Conservation (phyloP, 2,329 filamentous ascomycete genomes). For the Geosmithia putterillii region DNA sequence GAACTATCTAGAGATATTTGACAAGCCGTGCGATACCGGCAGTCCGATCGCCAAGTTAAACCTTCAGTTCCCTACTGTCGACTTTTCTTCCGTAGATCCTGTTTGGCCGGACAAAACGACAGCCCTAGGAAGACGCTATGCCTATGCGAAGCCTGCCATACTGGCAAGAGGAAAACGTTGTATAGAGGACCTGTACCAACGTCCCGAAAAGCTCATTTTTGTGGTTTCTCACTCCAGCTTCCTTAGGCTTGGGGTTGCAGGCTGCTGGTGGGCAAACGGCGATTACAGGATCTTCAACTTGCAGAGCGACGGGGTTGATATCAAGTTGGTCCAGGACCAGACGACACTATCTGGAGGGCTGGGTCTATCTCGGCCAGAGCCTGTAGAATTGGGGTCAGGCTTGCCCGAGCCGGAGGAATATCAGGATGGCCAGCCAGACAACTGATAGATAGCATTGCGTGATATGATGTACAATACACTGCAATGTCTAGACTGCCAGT, state of each 20-base stretch:
- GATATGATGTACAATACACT: background rate
- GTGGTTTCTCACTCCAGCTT: slow-evolving; percentile 57
- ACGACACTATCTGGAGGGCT: slow-evolving; percentile 19
- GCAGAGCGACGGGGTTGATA: slow-evolving; percentile 9
- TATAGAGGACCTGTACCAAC: slow-evolving; percentile 33
- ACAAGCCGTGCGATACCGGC: slow-evolving; percentile 50
- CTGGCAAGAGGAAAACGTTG: slow-evolving; percentile 39
- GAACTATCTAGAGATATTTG: slow-evolving; percentile 34
- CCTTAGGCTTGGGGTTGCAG: slow-evolving; percentile 42
- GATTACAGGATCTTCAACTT: slow-evolving; percentile 55
- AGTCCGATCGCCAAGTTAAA: slow-evolving; percentile 28
- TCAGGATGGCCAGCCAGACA: background rate
- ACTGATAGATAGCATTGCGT: background rate
- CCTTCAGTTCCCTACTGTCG: slow-evolving; percentile 39
- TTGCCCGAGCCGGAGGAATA: slow-evolving; percentile 18
- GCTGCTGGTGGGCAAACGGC: slow-evolving; percentile 45
- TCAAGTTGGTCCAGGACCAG: slow-evolving; percentile 31
- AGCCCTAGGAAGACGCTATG: slow-evolving; percentile 30
- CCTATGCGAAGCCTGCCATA: slow-evolving; percentile 38
- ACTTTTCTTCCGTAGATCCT: slow-evolving; percentile 44
- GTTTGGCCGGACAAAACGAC: slow-evolving; percentile 52
- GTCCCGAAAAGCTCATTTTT: slow-evolving; percentile 48
- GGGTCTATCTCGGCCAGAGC: slow-evolving; percentile 19
- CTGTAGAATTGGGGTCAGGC: slow-evolving; percentile 23
- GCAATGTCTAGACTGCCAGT: too few species aligned